These are phyloP conservation scores for Aphanomyces invadans DNA, from an alignment of 352 stramenopile genomes.

Conservation along the genomic window DNA sequence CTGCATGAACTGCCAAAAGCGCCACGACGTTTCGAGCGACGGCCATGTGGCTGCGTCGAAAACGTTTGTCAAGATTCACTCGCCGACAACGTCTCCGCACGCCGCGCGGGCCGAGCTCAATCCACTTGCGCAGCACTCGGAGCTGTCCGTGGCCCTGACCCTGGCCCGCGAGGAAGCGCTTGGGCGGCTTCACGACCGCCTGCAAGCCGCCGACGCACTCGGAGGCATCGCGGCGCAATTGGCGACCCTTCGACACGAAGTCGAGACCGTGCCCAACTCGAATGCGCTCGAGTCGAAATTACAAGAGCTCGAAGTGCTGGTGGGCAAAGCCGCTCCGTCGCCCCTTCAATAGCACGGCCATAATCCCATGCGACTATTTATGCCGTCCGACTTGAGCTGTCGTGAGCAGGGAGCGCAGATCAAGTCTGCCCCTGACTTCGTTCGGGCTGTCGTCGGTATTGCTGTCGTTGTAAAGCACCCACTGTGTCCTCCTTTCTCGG, in stretches of 20 bases:
- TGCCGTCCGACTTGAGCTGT: too few relatives aligned
- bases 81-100: constrained; percentile 39
- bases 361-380: not conserved
- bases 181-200: not conserved
- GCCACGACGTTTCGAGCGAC: constrained; percentile 68
- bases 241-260: not conserved
- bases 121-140: constrained; percentile 24
- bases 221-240: not conserved
- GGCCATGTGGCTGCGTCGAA: constrained; percentile 52
- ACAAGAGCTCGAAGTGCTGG: not conserved
- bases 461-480: too few relatives aligned
- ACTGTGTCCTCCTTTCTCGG: too few relatives aligned
- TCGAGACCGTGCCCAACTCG: not conserved
- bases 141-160: not conserved
- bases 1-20: constrained; percentile 86
- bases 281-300: not conserved
- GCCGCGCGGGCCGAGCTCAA: constrained; percentile 71
- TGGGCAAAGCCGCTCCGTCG: not conserved
- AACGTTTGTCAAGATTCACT: constrained; percentile 60
- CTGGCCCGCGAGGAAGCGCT: not conserved
- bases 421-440: too few relatives aligned
- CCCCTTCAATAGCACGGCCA: not conserved
- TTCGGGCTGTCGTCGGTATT: too few relatives aligned
- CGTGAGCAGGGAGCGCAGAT: too few relatives aligned
- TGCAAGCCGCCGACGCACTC: not conserved